These are phyloP conservation scores for Trapa incisa DNA, from an alignment of 345 rosid species.

Conservation along the genomic window DNA sequence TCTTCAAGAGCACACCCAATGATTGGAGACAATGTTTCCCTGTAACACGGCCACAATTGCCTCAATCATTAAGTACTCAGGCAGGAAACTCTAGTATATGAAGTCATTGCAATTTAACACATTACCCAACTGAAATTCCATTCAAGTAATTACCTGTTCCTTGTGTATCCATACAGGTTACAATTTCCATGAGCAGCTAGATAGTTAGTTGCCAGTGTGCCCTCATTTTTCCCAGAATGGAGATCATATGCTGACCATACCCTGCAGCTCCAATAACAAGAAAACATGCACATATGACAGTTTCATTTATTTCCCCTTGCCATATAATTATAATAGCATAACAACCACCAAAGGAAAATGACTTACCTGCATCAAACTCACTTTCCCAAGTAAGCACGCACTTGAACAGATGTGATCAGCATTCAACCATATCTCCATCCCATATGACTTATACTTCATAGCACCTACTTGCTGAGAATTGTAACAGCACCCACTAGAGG, in stretches of 20 bases:
- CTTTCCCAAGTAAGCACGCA: not conserved
- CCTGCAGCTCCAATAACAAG: not conserved
- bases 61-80: too few relatives aligned
- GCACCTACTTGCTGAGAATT: not conserved
- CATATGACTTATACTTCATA: not conserved
- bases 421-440: not conserved
- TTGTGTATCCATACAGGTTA: not conserved
- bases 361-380: not conserved
- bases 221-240: not conserved
- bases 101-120: not conserved
- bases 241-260: not conserved
- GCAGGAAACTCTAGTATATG: not conserved
- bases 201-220: not conserved
- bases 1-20: too few relatives aligned
- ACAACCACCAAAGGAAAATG: not conserved
- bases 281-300: not conserved
- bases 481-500: not conserved
- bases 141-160: not conserved
- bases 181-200: not conserved
- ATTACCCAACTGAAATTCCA: not conserved
- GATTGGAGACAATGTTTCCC: too few relatives aligned
- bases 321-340: not conserved
- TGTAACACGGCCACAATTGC: too few relatives aligned
- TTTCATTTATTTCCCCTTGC: not conserved
- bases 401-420: not conserved